Evolutionary conservation across 2,329 filamentous ascomycete genomes (phyloP), one percentile per base, ranked within the genome.

Genomic region (Trichophyton equinum): DNA sequence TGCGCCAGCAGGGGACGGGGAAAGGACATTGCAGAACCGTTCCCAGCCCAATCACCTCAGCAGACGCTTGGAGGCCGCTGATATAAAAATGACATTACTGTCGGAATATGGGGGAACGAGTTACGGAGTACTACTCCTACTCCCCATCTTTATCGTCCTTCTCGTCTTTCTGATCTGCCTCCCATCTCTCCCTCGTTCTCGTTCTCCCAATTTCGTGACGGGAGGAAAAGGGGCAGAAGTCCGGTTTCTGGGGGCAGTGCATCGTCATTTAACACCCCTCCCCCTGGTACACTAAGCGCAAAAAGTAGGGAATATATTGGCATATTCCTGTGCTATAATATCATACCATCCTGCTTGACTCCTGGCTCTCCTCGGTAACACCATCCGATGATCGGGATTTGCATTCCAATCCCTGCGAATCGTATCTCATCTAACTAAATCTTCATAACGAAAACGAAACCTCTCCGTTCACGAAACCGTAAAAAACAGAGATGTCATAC

Each of bases 371-470:
- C 51, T 55, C 51, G 51, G 51, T 33, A 55, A 5, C 27, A 55
- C 11, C 30, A 55, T 55, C 51, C 51, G 51, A 55, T 55, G 51
- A 55, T 55, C 51, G 51, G 51, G 51, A 38, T 55, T 55, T 55
- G 51, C 51, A 55, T 8, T 55, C 25, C 51, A 55, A 51, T 51
- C 46, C 46, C 22, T 51, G 46, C 22, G 46, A 55, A 55, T 55
- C 51, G 51, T 36, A 55, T 55, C 51, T 33, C 51, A 55, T 55
- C 51, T 55, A 27, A 55, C 51, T 55, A 27, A 55, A 44, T 36
- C 30, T 55, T 55, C 51, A 55, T 36, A n/a, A 55, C 51, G 51
- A 55, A 55, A 55, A 55, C 51, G 51, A 55, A 55, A 55, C 27
- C 51, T 36, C 6, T 18, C n/a, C 15, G 18, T 20, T 25, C 51